Base-by-base conservation (phyloP, 768 basidiomycete genomes). In the Pisolithus albus region DNA sequence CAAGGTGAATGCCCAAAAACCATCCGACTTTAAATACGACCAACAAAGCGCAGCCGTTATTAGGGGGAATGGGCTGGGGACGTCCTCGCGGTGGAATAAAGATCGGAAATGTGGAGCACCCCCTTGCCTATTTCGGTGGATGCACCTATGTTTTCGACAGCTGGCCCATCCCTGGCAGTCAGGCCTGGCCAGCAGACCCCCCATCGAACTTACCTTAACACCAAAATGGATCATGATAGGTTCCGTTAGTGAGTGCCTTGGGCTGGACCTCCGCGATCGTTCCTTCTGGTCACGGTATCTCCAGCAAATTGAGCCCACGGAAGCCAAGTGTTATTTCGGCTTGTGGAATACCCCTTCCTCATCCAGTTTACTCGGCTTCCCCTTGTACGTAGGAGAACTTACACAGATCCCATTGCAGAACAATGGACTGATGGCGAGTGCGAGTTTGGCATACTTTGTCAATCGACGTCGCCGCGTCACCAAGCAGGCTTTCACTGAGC, bases 61-160 rank as follows among this genome's bases (percentile, higher is more conserved):
- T 38, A 39, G 48, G 48, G 21, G 80, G 72, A 49, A 83, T 75
- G 1, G 66, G 0, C 81, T 82, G 10, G 24, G 21, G 83, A 47
- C 59, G 83, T 83, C 43, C 21, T 45, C 26, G 0, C 68, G 60
- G 0, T 72, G 75, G 4, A 77, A 76, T 62, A 79, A 79, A 83
- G 0, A 72, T 69, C 37, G 23, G 46, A 44, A 47, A 21, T 36
- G 46, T 47, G 46, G 46, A 47, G 46, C 36, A 21, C 28, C n/a
- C 19, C n/a, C 45, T 47, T 47, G 23, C 46, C 46, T 47, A 47
- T 47, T 47, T 47, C 32, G 34, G 46, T 10, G 46, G 30, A 13
- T 11, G 15, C 43, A 30, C 42, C 42, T 30, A 26, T 45, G 21
- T 45, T 45, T 45, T 21, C 43, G 26, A 23, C 43, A 45, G 7